These are phyloP conservation scores for Talaromyces sp. DNA, from an alignment of 2,329 filamentous ascomycete species.

Conservation along the genomic window DNA sequence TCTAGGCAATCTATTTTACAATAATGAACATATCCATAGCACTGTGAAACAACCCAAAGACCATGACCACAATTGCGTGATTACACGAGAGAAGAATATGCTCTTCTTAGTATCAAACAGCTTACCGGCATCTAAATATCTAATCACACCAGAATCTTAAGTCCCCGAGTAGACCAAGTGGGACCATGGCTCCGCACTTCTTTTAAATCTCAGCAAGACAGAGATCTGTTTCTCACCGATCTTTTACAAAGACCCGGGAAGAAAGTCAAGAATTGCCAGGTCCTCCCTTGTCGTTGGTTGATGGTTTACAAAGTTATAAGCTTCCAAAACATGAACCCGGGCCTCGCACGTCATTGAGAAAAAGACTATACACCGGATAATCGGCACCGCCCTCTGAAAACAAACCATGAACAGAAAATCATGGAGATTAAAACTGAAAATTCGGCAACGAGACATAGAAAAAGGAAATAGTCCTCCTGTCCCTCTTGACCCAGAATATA, in stretches of 20 bases:
- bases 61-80: no score
- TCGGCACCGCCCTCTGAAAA: neutral
- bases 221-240: neutral
- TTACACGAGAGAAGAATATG: no score
- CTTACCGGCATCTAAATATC: no score
- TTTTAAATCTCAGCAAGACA: neutral
- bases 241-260: neutral
- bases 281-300: neutral
- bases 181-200: neutral
- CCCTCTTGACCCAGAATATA: conserved; percentile 9
- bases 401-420: neutral
- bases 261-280: neutral
- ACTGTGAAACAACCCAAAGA: no score
- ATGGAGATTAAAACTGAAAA: neutral
- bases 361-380: neutral
- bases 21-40: no score
- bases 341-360: neutral
- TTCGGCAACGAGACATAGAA: conserved; percentile 5
- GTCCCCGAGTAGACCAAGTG: neutral
- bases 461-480: neutral
- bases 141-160: neutral
- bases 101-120: no score
- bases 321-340: neutral
- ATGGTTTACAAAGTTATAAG: neutral
- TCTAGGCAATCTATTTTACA: no score